phyloP scores from a whole-genome alignment of 768 basidiomycete genomes.

The Pleurotus pulmonarius region DNA sequence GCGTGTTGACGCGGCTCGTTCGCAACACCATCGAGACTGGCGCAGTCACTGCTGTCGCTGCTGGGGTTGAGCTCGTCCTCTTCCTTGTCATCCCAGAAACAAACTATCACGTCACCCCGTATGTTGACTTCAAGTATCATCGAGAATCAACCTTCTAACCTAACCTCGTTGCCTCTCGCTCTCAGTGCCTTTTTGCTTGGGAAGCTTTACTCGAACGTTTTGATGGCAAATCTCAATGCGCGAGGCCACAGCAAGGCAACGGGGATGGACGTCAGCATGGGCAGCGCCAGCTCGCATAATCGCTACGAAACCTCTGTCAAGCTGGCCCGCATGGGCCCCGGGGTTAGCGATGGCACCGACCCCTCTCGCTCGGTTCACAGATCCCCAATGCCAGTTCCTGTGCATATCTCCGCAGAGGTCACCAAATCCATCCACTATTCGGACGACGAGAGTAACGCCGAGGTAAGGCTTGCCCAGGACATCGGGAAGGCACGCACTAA shows the following conservation, averaged over 20 bases:
- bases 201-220: neutral
- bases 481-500: no score
- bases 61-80: constrained; percentile 13
- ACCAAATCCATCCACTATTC: no score
- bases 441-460: no score
- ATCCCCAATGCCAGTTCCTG: no score
- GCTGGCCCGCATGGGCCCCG: no score
- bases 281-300: no score
- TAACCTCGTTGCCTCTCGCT: neutral
- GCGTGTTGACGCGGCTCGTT: constrained; percentile 14
- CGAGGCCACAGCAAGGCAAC: neutral
- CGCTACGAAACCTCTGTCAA: no score
- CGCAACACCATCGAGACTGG: constrained; percentile 14
- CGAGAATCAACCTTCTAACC: neutral
- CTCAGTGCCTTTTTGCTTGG: neutral
- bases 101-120: neutral
- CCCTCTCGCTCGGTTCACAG: no score
- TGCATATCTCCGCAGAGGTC: no score
- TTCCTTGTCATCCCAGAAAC: constrained; percentile 3
- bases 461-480: no score
- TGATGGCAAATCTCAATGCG: neutral
- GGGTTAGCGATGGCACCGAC: no score
- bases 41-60: constrained; percentile 15
- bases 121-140: neutral
- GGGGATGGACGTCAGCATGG: neutral